Evolutionary conservation across 495 filamentous ascomycete genomes (phyloP), one percentile per base, ranked within the genome.

Genomic region (Bathelium albidoporum): DNA sequence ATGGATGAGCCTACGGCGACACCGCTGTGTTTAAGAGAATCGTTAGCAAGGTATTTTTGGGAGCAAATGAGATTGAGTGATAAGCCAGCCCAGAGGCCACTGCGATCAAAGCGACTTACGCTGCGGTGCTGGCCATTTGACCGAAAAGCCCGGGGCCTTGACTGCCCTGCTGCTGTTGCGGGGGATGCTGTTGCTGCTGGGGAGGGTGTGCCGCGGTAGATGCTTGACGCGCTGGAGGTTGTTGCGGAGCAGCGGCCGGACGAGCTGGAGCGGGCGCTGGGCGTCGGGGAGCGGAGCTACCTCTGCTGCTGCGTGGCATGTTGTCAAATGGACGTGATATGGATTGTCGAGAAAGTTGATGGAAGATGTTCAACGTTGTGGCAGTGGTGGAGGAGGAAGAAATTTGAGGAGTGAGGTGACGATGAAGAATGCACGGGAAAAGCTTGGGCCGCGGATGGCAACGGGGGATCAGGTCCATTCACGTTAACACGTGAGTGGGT

Each of bases 1-100:
- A 98, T 89, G 26, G 90, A 89, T 59, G 90, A 94, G 65, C 94
- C 94, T 62, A 97, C 86, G 63, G 93, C 94, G 65, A 97, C 94
- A 84, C 94, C 94, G 72, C 91, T 96, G 68, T 64, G 49, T 58
- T 20, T 7, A 10, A 58, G 41, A 45, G 14, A 32, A 18, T 32
- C 36, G 28, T 60, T 28, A 62, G 26, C 31, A 3, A 24, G 22
- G 60, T 39, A 1, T 28, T 20, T 66, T 0, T 28, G 64, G 45
- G 28, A 36, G 36, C 34, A 58, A 58, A 14, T 45, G n/a, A n/a
- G n/a, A n/a, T n/a, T n/a, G n/a, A n/a, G n/a, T n/a, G n/a, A n/a
- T n/a, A n/a, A n/a, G n/a, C n/a, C n/a, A n/a, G n/a, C n/a, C n/a
- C n/a, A n/a, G n/a, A n/a, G n/a, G n/a, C n/a, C n/a, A n/a, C n/a